Evolutionary conservation across 176 grass and related monocot species (phyloP).

Genomic region (Oryza officinalis): DNA sequence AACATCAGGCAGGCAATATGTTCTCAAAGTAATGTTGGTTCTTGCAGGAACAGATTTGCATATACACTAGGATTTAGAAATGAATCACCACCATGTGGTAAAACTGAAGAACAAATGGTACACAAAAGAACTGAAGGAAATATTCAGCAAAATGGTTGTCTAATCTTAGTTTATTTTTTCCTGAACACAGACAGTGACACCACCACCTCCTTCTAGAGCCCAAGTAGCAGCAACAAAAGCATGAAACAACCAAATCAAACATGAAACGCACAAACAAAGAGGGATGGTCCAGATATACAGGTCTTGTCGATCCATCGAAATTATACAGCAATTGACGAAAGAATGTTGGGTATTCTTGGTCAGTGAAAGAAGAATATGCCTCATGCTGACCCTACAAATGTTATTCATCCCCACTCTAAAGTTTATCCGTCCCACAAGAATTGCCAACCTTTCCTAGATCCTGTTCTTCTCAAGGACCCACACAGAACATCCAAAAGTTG

Average conservation of each 20-base stretch:
- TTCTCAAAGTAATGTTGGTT: conserved; percentile 5
- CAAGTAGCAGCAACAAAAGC: conserved; percentile 3
- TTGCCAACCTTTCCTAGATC: conserved; percentile 36
- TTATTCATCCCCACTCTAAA: not conserved
- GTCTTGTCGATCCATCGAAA: not conserved
- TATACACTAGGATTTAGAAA: not conserved
- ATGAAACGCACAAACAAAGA: not conserved
- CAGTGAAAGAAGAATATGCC: conserved; percentile 25
- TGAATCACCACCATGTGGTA: not conserved
- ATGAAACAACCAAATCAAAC: not conserved
- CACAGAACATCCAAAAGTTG: not conserved
- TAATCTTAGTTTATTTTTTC: not conserved
- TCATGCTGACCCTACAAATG: conserved; percentile 15
- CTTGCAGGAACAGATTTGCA: not conserved
- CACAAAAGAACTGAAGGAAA: not conserved
- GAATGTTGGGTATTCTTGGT: conserved; percentile 21
- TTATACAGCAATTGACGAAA: not conserved
- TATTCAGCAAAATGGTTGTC: not conserved
- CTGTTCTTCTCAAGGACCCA: conserved; percentile 26
- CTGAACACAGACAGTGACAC: not conserved
- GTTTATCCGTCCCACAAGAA: conserved; percentile 6
- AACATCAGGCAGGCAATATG: not conserved
- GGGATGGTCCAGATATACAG: not conserved
- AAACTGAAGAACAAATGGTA: not conserved
- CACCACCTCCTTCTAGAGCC: not conserved